Conservation (phyloP, 768 basidiomycete species). For the Russula olivacea region DNA sequence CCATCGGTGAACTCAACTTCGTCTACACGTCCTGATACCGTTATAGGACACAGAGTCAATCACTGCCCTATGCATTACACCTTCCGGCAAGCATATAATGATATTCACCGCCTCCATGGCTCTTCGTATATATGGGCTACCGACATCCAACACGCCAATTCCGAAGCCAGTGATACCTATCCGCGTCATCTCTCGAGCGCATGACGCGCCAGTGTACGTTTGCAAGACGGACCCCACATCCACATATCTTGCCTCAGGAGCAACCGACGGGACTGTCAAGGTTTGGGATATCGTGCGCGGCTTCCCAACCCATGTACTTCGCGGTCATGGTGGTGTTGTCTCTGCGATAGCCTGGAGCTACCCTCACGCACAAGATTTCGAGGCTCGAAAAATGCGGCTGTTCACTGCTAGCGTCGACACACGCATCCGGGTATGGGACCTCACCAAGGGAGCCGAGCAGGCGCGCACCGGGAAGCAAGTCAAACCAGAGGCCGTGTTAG, state of each 20-base stretch:
- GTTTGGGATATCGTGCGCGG: constrained; percentile 90
- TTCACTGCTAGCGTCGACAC: constrained; percentile 92
- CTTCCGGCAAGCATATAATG: constrained; percentile 64
- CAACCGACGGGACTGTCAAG: constrained; percentile 94
- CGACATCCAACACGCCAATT: constrained; percentile 39
- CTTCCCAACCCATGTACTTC: constrained; percentile 90
- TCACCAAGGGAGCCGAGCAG: constrained; percentile 48
- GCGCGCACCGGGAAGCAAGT: constrained; percentile 50
- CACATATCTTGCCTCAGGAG: constrained; percentile 88
- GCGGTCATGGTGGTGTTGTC: constrained; percentile 96
- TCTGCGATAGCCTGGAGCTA: constrained; percentile 85
- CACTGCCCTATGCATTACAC: constrained; percentile 77
- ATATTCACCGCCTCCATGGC: constrained; percentile 78
- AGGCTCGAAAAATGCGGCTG: constrained; percentile 59
- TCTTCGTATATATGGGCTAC: constrained; percentile 80
- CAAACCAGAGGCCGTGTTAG: constrained; percentile 74
- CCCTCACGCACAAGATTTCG: constrained; percentile 43
- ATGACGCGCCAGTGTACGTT: constrained; percentile 91
- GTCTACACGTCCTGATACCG: constrained; percentile 10
- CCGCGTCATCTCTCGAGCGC: constrained; percentile 76
- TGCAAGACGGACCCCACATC: constrained; percentile 80
- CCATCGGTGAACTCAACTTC: neutral
- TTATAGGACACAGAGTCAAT: constrained; percentile 80
- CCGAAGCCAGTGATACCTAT: constrained; percentile 56
- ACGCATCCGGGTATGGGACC: constrained; percentile 86